Conservation (phyloP, 805 yeast species). For the Priceomyces carsonii region DNA sequence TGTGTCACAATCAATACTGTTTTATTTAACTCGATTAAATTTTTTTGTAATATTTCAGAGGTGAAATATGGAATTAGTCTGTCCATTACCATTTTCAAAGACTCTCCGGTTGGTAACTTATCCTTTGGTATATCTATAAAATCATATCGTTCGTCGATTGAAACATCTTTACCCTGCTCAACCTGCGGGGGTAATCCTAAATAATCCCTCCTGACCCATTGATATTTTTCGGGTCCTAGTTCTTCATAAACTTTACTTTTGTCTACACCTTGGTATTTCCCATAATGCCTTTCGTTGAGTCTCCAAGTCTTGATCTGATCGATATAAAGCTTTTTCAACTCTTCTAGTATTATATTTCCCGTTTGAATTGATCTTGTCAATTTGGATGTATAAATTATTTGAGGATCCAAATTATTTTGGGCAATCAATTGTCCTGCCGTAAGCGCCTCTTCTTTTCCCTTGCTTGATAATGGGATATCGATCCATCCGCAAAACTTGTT, state of each 20-base stretch:
- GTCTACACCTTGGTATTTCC: conserved; percentile 41
- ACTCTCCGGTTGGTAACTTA: conserved; percentile 39
- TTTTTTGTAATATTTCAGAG: conserved; percentile 25
- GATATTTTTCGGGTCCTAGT: conserved; percentile 38
- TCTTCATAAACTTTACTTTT: conserved; percentile 36
- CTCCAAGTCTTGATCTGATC: conserved; percentile 43
- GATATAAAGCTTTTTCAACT: conserved; percentile 32
- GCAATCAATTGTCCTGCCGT: conserved; percentile 38
- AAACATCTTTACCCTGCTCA: conserved; percentile 19
- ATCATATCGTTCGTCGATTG: conserved; percentile 39
- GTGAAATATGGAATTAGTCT: conserved; percentile 40
- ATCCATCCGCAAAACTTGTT: conserved; percentile 49
- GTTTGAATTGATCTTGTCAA: conserved; percentile 42
- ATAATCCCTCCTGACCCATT: conserved; percentile 38
- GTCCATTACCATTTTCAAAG: conserved; percentile 38
- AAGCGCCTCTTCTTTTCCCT: conserved; percentile 40
- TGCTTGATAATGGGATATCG: conserved; percentile 38
- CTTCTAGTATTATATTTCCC: conserved; percentile 37
- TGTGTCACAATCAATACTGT: conserved; percentile 43
- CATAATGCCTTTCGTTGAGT: conserved; percentile 46
- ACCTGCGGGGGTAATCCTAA: conserved; percentile 35
- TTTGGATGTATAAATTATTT: conserved; percentile 39
- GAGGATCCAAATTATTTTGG: conserved; percentile 28
- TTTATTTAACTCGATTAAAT: conserved; percentile 22
- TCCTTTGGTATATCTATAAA: conserved; percentile 15